A percentile compares a stretch with the other conserved stretches of the same genome.
Conservation (phyloP, 768 basidiomycete species). For the Leccinellum albellum region DNA sequence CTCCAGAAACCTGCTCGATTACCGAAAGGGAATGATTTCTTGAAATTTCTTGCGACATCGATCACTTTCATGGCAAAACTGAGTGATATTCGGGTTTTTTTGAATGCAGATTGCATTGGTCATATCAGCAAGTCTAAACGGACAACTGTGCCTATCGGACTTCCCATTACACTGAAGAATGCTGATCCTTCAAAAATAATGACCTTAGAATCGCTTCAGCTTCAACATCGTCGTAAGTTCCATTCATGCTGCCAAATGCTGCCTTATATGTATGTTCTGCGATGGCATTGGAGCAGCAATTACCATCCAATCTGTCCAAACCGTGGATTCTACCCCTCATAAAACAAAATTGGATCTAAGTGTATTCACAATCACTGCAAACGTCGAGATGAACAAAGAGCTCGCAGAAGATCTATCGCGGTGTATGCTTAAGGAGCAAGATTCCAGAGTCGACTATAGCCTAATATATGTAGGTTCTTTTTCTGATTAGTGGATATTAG, state of each 20-base stretch:
- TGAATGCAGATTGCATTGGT: constrained; percentile 68
- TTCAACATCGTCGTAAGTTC: constrained; percentile 35
- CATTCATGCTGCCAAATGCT: not conserved
- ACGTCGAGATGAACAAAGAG: not conserved
- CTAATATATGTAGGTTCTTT: constrained; percentile 7
- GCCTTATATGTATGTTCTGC: too few species aligned
- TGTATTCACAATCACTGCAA: constrained; percentile 20
- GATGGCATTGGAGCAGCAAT: too few species aligned
- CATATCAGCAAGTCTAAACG: constrained; percentile 58
- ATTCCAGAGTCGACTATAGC: not conserved
- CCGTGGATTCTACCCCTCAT: not conserved
- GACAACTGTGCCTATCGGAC: constrained; percentile 40
- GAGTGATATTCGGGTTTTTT: constrained; percentile 67
- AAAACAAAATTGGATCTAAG: constrained; percentile 36
- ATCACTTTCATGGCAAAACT: constrained; percentile 88
- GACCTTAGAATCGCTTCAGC: constrained; percentile 38
- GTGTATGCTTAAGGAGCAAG: not conserved
- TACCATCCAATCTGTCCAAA: too few species aligned
- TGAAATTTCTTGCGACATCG: constrained; percentile 82
- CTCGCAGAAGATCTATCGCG: not conserved
- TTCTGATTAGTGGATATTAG: not conserved
- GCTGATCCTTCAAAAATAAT: constrained; percentile 55
- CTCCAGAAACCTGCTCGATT: constrained; percentile 74
- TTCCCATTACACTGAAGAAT: constrained; percentile 53
- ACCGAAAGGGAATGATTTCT: constrained; percentile 76